Percentiles rank a stretch among this genome's conserved stretches.
Evolutionary conservation across 106 monocot species (phyloP).

Genomic region (Dioscorea alata): DNA sequence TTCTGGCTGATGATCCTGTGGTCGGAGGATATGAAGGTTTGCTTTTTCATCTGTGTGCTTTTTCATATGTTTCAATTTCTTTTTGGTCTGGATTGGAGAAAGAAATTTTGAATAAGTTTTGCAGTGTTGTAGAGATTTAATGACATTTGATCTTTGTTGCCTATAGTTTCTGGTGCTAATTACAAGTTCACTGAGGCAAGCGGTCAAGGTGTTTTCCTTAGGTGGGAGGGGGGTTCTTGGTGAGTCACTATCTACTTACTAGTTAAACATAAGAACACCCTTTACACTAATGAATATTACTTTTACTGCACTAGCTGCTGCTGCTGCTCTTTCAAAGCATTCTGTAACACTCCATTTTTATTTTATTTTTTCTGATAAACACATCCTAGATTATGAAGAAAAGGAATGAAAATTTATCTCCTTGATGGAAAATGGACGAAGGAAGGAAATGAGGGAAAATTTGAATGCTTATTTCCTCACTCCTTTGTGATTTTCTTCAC

Average conservation of each 20-base stretch:
- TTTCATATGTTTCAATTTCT: neutral
- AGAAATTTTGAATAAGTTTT: neutral
- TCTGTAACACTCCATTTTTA: no score
- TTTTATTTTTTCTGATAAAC: no score
- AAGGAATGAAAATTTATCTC: no score
- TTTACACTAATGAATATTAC: no score
- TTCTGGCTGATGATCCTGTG: conserved; percentile 79
- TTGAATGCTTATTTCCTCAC: no score
- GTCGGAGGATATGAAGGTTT: conserved; percentile 91
- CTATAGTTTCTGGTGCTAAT: conserved; percentile 64
- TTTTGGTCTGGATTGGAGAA: neutral
- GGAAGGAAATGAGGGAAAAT: no score
- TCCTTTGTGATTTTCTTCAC: no score
- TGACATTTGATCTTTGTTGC: conserved; percentile 2
- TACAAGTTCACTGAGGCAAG: conserved; percentile 79
- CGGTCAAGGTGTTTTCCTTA: conserved; percentile 91
- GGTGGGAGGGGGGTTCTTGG: conserved; percentile 58
- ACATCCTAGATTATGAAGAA: no score
- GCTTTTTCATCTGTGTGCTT: neutral
- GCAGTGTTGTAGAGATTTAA: neutral
- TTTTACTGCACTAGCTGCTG: no score
- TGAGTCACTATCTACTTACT: conserved; percentile 1
- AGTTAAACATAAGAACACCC: no score
- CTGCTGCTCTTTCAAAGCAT: no score
- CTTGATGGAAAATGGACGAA: no score